Percentiles rank a stretch among this genome's conserved stretches.
These are phyloP conservation scores for Iodosphaeria phyllophila DNA, from an alignment of 2,329 filamentous ascomycete species.

Conservation along the genomic window DNA sequence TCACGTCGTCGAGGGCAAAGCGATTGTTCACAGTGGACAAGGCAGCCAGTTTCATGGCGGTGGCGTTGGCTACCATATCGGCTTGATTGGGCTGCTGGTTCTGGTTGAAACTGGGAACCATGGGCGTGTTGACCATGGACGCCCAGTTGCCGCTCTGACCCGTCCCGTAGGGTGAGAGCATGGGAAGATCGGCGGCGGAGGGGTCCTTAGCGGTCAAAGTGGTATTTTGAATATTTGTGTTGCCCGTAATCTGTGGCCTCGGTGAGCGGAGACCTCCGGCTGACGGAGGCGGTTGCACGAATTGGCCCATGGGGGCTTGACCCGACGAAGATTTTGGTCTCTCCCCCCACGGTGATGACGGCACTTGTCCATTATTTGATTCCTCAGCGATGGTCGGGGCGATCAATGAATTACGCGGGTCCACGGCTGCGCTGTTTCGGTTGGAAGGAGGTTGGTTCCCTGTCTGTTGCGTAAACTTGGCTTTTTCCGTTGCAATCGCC, in stretches of 20 bases:
- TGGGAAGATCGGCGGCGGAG: constrained; percentile 50
- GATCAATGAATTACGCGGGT: constrained; percentile 55
- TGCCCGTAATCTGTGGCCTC: constrained; percentile 45
- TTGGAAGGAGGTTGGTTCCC: constrained; percentile 81
- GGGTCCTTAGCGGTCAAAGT: constrained; percentile 59
- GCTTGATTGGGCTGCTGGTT: constrained; percentile 52
- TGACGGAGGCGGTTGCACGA: constrained; percentile 63
- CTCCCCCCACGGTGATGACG: constrained; percentile 63
- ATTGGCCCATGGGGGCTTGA: constrained; percentile 83
- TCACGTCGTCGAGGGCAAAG: constrained; percentile 88
- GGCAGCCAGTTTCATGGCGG: constrained; percentile 95
- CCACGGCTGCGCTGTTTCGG: constrained; percentile 71
- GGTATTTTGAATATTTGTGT: constrained; percentile 62
- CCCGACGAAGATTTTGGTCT: constrained; percentile 65
- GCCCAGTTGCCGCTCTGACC: constrained; percentile 92
- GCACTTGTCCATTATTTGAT: constrained; percentile 39
- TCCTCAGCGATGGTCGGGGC: constrained; percentile 58
- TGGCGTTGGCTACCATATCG: constrained; percentile 97
- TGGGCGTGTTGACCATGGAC: constrained; percentile 94
- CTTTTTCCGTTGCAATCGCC: constrained; percentile 96
- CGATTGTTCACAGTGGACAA: constrained; percentile 96
- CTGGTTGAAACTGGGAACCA: constrained; percentile 69
- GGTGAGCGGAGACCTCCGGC: constrained; percentile 69
- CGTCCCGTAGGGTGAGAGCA: constrained; percentile 68
- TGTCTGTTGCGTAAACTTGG: constrained; percentile 89